Evolutionary conservation across 169 alveolate species (phyloP).

Genomic region (Eimeria praecox): DNA sequence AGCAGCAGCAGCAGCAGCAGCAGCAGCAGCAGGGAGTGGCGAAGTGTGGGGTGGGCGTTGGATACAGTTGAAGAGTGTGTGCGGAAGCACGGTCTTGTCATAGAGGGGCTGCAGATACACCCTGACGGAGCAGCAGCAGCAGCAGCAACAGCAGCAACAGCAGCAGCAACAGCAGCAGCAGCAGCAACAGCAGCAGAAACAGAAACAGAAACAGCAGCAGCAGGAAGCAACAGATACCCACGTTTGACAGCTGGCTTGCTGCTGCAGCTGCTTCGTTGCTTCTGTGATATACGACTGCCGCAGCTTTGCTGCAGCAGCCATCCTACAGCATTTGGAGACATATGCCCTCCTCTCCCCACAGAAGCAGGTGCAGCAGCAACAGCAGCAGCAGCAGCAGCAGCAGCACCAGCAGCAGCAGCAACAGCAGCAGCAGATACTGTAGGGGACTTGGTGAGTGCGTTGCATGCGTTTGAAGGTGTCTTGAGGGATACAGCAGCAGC

Average conservation of each 20-base stretch:
- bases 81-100: neutral
- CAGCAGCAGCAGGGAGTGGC: constrained; percentile 59
- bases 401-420: neutral
- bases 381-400: constrained; percentile 45
- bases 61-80: constrained; percentile 27
- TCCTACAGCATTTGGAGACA: constrained; percentile 55
- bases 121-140: constrained; percentile 1
- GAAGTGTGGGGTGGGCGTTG: constrained; percentile 46
- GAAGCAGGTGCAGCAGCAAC: constrained; percentile 28
- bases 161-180: neutral
- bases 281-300: constrained; percentile 42
- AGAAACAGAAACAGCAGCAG: no score
- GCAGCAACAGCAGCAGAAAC: neutral
- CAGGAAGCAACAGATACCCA: neutral
- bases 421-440: neutral
- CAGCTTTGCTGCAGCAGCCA: constrained; percentile 42
- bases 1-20: constrained; percentile 57
- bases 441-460: neutral
- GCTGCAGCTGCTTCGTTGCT: constrained; percentile 63
- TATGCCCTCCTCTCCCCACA: constrained; percentile 28
- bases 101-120: constrained; percentile 56
- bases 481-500: neutral
- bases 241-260: constrained; percentile 38
- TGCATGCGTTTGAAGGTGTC: neutral
- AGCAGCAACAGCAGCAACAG: constrained; percentile 42